Evolutionary conservation across 768 basidiomycete species (phyloP).

Genomic region (Pisolithus sp.): DNA sequence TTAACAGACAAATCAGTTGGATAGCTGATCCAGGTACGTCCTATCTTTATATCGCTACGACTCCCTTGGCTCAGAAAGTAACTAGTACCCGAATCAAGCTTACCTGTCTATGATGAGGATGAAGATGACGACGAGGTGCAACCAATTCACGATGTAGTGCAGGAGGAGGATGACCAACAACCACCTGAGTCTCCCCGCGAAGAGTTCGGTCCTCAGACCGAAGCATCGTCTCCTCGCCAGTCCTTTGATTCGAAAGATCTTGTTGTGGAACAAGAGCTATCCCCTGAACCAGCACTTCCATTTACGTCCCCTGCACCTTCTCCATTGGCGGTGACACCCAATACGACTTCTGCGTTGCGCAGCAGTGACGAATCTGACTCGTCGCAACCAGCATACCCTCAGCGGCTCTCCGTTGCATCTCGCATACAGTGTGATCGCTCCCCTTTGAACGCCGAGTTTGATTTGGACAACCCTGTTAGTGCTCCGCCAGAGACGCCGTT

Average conservation of each 20-base stretch:
- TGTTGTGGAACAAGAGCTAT: conserved; percentile 57
- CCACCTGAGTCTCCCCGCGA: conserved; percentile 47
- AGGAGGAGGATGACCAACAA: conserved; percentile 43
- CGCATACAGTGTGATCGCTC: conserved; percentile 58
- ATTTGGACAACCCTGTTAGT: conserved; percentile 41
- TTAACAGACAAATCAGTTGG: conserved; percentile 66
- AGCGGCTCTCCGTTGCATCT: conserved; percentile 55
- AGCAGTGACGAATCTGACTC: conserved; percentile 45
- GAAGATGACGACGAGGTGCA: conserved; percentile 33
- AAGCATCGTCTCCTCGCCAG: conserved; percentile 47
- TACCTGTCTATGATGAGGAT: conserved; percentile 52
- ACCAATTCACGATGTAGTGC: conserved; percentile 27
- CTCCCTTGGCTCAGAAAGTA: conserved; percentile 7
- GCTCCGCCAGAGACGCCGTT: conserved; percentile 37
- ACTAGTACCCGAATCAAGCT: conserved; percentile 55
- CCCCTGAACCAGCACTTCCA: conserved; percentile 42
- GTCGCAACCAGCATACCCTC: conserved; percentile 47
- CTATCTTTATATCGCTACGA: conserved; percentile 3
- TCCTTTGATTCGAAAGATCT: conserved; percentile 59
- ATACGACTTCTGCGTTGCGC: conserved; percentile 32
- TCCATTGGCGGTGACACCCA: conserved; percentile 40
- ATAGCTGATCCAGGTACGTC: conserved; percentile 62
- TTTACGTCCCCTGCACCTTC: conserved; percentile 45
- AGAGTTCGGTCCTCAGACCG: conserved; percentile 41
- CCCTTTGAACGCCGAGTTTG: conserved; percentile 43